Conservation (phyloP, 129 eudicot species). For the Erigeron canadensis region DNA sequence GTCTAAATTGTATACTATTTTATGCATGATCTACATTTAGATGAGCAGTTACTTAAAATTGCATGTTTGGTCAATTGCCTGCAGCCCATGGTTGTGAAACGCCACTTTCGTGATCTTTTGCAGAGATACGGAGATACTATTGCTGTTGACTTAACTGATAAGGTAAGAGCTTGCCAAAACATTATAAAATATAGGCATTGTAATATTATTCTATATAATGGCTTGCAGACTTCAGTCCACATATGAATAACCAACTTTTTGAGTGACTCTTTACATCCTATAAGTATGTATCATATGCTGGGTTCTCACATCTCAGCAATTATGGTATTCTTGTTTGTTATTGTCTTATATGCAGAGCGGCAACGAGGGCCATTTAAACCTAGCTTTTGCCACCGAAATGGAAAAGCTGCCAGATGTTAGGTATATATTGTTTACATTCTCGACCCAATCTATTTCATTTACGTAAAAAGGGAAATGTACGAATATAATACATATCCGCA, state of each 20-base stretch:
- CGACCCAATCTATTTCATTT: neutral
- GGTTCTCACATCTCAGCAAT: neutral
- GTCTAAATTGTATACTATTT: neutral
- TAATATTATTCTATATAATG: conserved; percentile 5
- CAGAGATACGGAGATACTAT: conserved; percentile 89
- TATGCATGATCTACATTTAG: neutral
- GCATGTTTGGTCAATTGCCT: conserved; percentile 18
- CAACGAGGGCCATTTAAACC: conserved; percentile 69
- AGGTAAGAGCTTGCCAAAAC: conserved; percentile 44
- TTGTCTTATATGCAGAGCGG: conserved; percentile 66
- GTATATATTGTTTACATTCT: conserved; percentile 31
- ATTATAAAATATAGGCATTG: conserved; percentile 4
- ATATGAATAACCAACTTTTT: conserved; percentile 1
- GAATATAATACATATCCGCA: neutral
- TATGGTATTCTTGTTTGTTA: neutral
- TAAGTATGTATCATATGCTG: neutral
- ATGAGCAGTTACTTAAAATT: conserved; percentile 12
- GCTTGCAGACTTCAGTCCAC: neutral
- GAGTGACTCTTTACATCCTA: neutral
- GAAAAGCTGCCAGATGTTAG: conserved; percentile 75
- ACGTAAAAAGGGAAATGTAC: neutral
- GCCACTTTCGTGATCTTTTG: conserved; percentile 86
- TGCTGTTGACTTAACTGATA: conserved; percentile 88
- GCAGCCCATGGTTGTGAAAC: conserved; percentile 82
- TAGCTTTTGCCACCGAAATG: conserved; percentile 87